Evolutionary conservation across 306 rosid genomes (phyloP), one percentile per base, ranked within the genome.

Genomic region (Neltuma alba): DNA sequence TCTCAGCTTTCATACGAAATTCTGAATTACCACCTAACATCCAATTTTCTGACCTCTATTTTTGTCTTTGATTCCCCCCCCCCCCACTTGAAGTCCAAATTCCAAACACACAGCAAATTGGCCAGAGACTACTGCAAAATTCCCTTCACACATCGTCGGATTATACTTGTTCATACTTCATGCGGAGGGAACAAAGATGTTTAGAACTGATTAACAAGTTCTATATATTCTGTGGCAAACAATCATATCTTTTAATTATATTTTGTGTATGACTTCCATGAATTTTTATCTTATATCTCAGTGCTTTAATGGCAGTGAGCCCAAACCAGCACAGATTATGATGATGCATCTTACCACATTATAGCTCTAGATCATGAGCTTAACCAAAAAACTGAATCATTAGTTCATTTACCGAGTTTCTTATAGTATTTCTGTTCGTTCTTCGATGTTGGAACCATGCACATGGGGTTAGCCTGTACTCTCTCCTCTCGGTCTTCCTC

Each of bases 1-100:
- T 67, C 67, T 83, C 21, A 20, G 62, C 67, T 80, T 80, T 80
- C 85, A 83, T 75, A 74, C 61, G 40, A n/a, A 66, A 9, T 37
- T n/a, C 10, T 66, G 71, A 66, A 25, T 14, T n/a, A 9, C 2
- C 62, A 78, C 89, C 84, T 69, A 76, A 76, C 70, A 10, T 50
- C 58, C 58, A 20, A 70, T 21, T 60, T 14, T 73, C 20, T 61
- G 65, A 62, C 33, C 40, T 15, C 8, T n/a, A n/a, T 60, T 36
- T 36, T 65, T 73, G 71, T 21, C 63, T 64, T 47, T 34, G 1
- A 3, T 0, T 15, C 34, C 25, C 16, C 12, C 5, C 1, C 16
- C 9, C 20, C 9, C 0, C 20, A 58, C 36, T 10, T 30, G 36
- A 61, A 62, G 68, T 62, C 68, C n/a, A 62, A 40, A 47, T n/a